Base-by-base conservation (phyloP, 208 protist genomes). In the Angomonas ambiguus region DNA sequence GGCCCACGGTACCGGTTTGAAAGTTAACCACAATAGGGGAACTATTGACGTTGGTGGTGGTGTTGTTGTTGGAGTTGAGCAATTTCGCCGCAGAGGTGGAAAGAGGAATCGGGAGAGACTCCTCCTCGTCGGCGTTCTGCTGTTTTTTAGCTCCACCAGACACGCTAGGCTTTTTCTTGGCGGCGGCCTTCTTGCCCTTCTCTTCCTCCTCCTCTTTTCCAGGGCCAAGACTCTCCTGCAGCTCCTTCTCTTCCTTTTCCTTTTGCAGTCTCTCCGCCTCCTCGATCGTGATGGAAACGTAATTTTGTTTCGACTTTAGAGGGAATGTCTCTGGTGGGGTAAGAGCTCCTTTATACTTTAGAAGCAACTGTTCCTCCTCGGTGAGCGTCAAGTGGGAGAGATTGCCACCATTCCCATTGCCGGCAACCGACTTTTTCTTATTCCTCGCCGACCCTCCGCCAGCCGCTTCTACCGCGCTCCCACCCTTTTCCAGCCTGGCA, bases 401-500 rank as follows among this genome's bases (percentile, higher is more conserved):
- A 4, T 4, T n/a, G 16, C 24, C 24, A 3, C 45, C 45, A 20
- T 53, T 53, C 4, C 38, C 58, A 34, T 62, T 62, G 8, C 10
- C 58, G 33, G 30, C 58, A 5, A 62, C 58, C 5, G 58, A 51
- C 32, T 62, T 62, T 20, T 62, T 62, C 18, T 62, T 62, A 27
- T 62, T 62, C 1, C n/a, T 33, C 1, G 32, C 58, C 8, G 45
- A 13, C 45, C 18, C 45, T 20, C 4, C 3, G 5, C 4, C 16
- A 4, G 18, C 5, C 4, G 5, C 18, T 5, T 53, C 45, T 4
- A 41, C 8, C 13, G 35, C 35, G 35, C 13, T 41, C 13, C 35
- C 35, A 5, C 35, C 35, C 13, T 41, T 41, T 41, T 41, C 35
- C 8, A 41, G 5, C 13, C 35, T 5, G 35, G 35, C 35, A 5